phyloP scores from a whole-genome alignment of 208 protist species.

The Trichomonas gallinae region DNA sequence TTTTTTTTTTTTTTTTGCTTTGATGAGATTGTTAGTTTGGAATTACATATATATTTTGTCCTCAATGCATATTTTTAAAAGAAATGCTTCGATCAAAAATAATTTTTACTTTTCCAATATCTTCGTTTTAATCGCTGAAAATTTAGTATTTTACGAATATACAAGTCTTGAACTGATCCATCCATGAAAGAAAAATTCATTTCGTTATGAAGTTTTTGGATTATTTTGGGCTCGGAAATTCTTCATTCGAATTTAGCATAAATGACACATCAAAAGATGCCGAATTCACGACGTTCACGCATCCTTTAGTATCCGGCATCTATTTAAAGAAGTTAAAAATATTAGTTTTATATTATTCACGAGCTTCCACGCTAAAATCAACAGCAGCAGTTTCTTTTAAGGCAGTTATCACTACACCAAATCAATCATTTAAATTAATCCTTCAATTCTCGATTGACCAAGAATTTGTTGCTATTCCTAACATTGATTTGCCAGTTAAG shows the following conservation, averaged over 20 bases:
- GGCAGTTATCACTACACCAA: not conserved
- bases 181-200: too few species aligned
- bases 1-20: too few species aligned
- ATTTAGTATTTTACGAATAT: too few species aligned
- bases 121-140: too few species aligned
- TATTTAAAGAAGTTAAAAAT: not conserved
- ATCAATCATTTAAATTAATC: not conserved
- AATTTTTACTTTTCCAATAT: too few species aligned
- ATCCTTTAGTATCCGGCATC: not conserved
- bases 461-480: not conserved
- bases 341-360: not conserved
- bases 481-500: not conserved
- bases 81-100: too few species aligned
- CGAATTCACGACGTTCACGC: not conserved
- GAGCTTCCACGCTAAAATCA: not conserved
- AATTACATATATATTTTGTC: too few species aligned
- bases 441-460: not conserved
- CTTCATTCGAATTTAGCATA: not conserved
- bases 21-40: too few species aligned
- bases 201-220: not conserved
- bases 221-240: not conserved
- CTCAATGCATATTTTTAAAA: too few species aligned
- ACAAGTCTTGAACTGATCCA: too few species aligned
- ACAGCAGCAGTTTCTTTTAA: not conserved
- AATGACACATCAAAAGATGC: not conserved